These are phyloP conservation scores for Lagenidium giganteum DNA, from an alignment of 352 stramenopile species.

Conservation along the genomic window DNA sequence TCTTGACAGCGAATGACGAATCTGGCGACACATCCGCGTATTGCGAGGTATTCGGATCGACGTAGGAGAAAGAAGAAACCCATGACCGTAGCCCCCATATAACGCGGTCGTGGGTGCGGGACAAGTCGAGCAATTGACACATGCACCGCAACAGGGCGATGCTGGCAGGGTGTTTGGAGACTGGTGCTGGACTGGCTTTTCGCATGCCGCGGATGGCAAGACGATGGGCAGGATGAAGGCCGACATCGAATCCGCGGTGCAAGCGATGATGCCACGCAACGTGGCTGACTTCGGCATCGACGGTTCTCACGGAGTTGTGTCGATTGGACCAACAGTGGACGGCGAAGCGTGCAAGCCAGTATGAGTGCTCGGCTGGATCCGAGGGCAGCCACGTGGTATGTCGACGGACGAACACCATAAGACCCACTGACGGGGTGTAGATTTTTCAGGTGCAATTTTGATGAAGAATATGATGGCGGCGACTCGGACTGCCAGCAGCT, in stretches of 20 bases:
- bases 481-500: too few relatives aligned
- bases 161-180: conserved; percentile 11
- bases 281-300: conserved; percentile 23
- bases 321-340: conserved; percentile 1
- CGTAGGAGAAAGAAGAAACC: conserved; percentile 17
- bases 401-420: too few relatives aligned
- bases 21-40: too few relatives aligned
- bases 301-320: conserved; percentile 18
- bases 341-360: conserved; percentile 5
- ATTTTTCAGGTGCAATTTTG: too few relatives aligned
- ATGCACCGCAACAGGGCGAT: conserved; percentile 12
- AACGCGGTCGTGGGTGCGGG: conserved; percentile 18
- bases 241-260: conserved; percentile 12
- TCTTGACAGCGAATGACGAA: too few relatives aligned
- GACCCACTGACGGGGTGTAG: too few relatives aligned
- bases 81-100: conserved; percentile 23
- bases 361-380: background rate
- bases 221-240: conserved; percentile 12
- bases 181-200: conserved; percentile 6
- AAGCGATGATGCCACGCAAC: conserved; percentile 22
- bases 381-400: conserved; percentile 1
- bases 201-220: conserved; percentile 21
- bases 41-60: conserved; percentile 9
- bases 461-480: too few relatives aligned
- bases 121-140: conserved; percentile 12